These are phyloP conservation scores for Cyclocybe cylindracea DNA, from an alignment of 768 basidiomycete species.

Conservation along the genomic window DNA sequence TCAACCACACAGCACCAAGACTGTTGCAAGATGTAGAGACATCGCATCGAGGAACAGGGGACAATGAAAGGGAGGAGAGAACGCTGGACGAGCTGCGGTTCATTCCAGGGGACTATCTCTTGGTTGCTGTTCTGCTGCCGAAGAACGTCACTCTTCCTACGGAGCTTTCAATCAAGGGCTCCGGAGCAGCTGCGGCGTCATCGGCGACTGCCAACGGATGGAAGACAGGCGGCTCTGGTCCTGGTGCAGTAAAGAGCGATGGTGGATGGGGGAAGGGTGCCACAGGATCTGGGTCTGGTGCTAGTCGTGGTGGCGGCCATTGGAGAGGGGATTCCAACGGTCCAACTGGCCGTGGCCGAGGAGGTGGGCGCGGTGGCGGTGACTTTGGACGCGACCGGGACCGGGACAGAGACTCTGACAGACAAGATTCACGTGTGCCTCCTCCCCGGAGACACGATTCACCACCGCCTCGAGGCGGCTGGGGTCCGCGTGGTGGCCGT, in stretches of 20 bases:
- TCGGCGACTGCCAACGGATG: slow-evolving; percentile 28
- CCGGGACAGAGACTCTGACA: slow-evolving; percentile 34
- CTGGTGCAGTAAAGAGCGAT: slow-evolving; percentile 39
- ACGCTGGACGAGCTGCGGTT: slow-evolving; percentile 81
- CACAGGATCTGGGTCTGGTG: slow-evolving; percentile 30
- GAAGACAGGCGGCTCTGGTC: slow-evolving; percentile 33
- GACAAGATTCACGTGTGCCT: slow-evolving; percentile 41
- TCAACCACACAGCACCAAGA: slow-evolving; percentile 57
- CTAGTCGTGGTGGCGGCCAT: slow-evolving; percentile 64
- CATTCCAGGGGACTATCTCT: slow-evolving; percentile 79
- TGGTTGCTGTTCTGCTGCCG: slow-evolving; percentile 73
- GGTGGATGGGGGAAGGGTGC: slow-evolving; percentile 48
- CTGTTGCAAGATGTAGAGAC: slow-evolving; percentile 54
- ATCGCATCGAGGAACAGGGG: slow-evolving; percentile 33
- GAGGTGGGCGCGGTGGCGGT: slow-evolving; percentile 35
- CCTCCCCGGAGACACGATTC: slow-evolving; percentile 48
- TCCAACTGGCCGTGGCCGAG: slow-evolving; percentile 43
- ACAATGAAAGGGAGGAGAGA: slow-evolving; percentile 61
- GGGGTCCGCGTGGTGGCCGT: slow-evolving; percentile 35
- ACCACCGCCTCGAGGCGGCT: slow-evolving; percentile 47
- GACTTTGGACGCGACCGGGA: slow-evolving; percentile 34
- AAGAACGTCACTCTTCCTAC: slow-evolving; percentile 57
- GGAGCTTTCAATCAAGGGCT: slow-evolving; percentile 57
- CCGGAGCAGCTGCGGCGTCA: slow-evolving; percentile 29
- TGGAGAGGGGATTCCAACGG: slow-evolving; percentile 74